A percentile compares a stretch with the other conserved stretches of the same genome.
These are phyloP conservation scores for Leccinum ochraceum DNA, from an alignment of 768 basidiomycete genomes.

Conservation along the genomic window DNA sequence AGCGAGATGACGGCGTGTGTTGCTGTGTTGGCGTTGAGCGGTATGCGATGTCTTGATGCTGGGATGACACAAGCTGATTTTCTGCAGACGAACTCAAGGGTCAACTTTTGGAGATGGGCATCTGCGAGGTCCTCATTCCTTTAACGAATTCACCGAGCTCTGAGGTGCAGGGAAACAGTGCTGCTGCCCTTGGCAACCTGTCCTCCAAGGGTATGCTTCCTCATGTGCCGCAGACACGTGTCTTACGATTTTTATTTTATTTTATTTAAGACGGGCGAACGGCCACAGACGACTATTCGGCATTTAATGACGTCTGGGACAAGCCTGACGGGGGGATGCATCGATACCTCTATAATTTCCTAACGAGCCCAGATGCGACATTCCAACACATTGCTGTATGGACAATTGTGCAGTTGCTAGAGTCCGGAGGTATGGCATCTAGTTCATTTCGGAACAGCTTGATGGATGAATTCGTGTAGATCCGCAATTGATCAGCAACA, in stretches of 20 bases:
- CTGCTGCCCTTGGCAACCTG: constrained; percentile 95
- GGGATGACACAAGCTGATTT: constrained; percentile 6
- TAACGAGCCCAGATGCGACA: constrained; percentile 90
- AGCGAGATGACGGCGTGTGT: constrained; percentile 99
- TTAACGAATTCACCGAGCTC: constrained; percentile 94
- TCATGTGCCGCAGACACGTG: not conserved
- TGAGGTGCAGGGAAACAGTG: constrained; percentile 98
- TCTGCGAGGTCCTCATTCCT: constrained; percentile 96
- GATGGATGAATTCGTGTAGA: constrained; percentile 45
- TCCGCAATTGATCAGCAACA: constrained; percentile 85
- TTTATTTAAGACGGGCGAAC: constrained; percentile 64
- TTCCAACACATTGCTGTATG: constrained; percentile 99
- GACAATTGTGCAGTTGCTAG: constrained; percentile 97
- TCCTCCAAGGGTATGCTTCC: constrained; percentile 82
- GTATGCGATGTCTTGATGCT: constrained; percentile 45
- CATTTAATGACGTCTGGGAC: constrained; percentile 98
- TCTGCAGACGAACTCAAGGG: constrained; percentile 90
- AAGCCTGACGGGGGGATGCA: constrained; percentile 98
- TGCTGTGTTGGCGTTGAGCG: constrained; percentile 92
- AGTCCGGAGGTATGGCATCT: constrained; percentile 74
- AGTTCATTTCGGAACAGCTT: not conserved
- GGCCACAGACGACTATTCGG: constrained; percentile 86
- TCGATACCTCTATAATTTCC: constrained; percentile 89
- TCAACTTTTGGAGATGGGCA: constrained; percentile 96
- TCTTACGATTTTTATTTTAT: not conserved